Evolutionary conservation across 2,329 filamentous ascomycete genomes (phyloP).

Genomic region (Claviceps sp.): DNA sequence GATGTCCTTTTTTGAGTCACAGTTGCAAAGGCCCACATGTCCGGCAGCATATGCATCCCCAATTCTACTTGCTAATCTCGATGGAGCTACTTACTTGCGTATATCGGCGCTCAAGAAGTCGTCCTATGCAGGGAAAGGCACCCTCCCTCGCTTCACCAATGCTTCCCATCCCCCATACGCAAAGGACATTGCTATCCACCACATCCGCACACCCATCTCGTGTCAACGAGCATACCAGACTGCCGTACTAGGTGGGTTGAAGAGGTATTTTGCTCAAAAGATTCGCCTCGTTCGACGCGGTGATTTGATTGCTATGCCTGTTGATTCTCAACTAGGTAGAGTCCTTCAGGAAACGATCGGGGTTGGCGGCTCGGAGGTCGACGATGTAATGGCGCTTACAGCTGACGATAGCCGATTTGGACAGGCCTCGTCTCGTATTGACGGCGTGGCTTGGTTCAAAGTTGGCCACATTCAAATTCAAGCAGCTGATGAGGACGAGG

Average conservation of each 20-base stretch:
- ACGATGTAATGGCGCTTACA: conserved; percentile 51
- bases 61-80: conserved; percentile 73
- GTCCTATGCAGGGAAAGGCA: conserved; percentile 34
- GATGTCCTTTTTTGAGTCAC: conserved; percentile 53
- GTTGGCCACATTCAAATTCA: conserved; percentile 58
- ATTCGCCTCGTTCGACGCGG: conserved; percentile 73
- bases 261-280: conserved; percentile 75
- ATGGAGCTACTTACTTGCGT: conserved; percentile 63
- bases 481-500: conserved; percentile 40
- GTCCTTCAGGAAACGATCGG: conserved; percentile 61
- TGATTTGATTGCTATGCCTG: conserved; percentile 76
- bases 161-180: conserved; percentile 45
- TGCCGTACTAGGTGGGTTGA: conserved; percentile 73
- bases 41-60: conserved; percentile 68
- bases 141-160: conserved; percentile 41
- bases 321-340: conserved; percentile 74
- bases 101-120: conserved; percentile 55
- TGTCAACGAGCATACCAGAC: conserved; percentile 77
- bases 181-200: conserved; percentile 72
- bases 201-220: conserved; percentile 78
- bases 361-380: conserved; percentile 51
- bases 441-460: conserved; percentile 80
- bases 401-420: conserved; percentile 20
- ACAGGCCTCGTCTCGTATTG: conserved; percentile 23
- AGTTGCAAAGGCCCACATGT: conserved; percentile 45